Evolutionary conservation across 208 protist genomes (phyloP), one percentile per base, ranked within the genome.

Genomic region (Balamuthia mandrillaris): DNA sequence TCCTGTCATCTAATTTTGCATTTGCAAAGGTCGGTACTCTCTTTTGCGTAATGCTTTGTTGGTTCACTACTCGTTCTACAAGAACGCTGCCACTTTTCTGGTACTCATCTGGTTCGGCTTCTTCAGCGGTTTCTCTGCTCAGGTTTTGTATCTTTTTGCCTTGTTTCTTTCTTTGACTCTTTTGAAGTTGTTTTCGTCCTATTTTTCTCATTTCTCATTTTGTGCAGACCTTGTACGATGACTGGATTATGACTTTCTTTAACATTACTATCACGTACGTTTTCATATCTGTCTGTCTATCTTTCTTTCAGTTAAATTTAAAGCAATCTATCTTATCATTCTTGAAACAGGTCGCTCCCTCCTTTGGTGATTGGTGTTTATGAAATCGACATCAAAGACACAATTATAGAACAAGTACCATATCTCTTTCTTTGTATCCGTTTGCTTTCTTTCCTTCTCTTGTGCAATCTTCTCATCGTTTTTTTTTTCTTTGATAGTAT

Each of bases 391-490:
- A 70, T 70, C n/a, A 29, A 29, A 7, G 61, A 70, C 18, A 7
- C 4, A 4, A 37, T 37, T 37, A 70, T 70, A 14, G 6, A 70
- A 70, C 4, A 37, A 7, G 61, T 70, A 44, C 0, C 95, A 95
- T 24, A 89, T 89, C 49, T 94, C 91, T 3, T 97, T 96, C 84
- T 98, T 95, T 94, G 95, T 96, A 90, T 92, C 93, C 65, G 95
- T 96, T 65, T 89, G 88, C 24, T 90, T 97, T 2, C 95, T 92
- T 3, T 86, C 94, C 72, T 97, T 95, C 92, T 6, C 16, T 14
- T 29, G 5, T n/a, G 35, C 31, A 41, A 95, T 33, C 97, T 96
- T 88, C 96, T 95, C 31, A 90, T 96, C 54, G 91, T 95, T 31
- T 95, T 95, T 31, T 94, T 94, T 0, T 77, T 98, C 27, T 86